Evolutionary conservation across 2,329 filamentous ascomycete species (phyloP), one percentile per base, ranked within the genome.

Genomic region (Clonostachys byssicola): DNA sequence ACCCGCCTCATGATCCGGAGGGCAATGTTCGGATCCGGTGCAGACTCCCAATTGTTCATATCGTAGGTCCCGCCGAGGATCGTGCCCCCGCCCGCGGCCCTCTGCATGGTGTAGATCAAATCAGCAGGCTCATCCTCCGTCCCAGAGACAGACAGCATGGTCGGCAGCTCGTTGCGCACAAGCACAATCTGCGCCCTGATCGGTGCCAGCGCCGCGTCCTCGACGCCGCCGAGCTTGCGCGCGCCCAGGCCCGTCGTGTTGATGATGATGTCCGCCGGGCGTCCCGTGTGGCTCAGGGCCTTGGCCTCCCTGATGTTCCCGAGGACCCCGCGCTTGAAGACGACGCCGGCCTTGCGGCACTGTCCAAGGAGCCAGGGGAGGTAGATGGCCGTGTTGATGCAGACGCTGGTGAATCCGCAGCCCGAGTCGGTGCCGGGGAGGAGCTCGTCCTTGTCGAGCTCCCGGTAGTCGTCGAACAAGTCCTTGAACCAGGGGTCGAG

Each of bases 321-420:
- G 42, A 92, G 66, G 2, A 77, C 63, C 4, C 70, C 81, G 17
- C 89, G 80, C 56, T 80, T 78, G 58, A 92, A 71, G 1, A 81
- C 72, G 7, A 88, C 86, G 30, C 89, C 88, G 48, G 83, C 80
- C 56, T 81, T 83, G 30, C 88, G 75, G 63, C 89, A 95, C 68
- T 94, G 85, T 1, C 88, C 87, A 0, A 88, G 73, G 0, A 97
- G 83, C 82, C 88, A 96, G 5, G 89, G 83, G 3, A 96, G 81
- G 67, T 96, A 97, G 49, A 96, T 69, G 40, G 88, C 82, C 0
- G 89, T 89, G 69, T 97, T 96, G 64, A 96, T 92, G 68, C 92
- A 96, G 39, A 96, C 85, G 1, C 88, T 92, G 8, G 81, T 89
- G 65, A 94, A 96, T 47, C 78, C 74, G 44, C 81, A 88, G 20